Base-by-base conservation (phyloP, 179 eudicot species). In the Heliamphora pulchella region DNA sequence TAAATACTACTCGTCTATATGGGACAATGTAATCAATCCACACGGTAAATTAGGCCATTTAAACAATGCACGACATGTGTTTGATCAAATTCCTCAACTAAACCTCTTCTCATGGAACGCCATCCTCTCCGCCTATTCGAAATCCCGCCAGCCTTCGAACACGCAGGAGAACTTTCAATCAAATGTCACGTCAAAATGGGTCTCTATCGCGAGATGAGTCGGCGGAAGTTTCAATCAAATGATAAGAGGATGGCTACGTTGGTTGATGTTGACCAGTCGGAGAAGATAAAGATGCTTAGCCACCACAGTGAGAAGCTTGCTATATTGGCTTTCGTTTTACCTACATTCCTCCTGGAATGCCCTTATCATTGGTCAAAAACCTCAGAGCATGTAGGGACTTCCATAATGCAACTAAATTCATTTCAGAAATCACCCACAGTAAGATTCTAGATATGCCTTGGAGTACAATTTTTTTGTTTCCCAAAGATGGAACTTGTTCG, bases 251-350 rank as follows among this genome's bases (percentile, higher is more conserved):
- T 78, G 99, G 99, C 47, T 96, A 94, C 85, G 87, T 73, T 89
- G 72, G 98, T 92, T 82, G 88, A 92, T 80, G 94, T 96, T 80
- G 92, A 86, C 70, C 92, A 89, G 53, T 87, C 91, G 2, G 97
- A 94, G 86, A 96, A 96, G 88, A 82, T 90, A 54, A 84, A 87
- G 69, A 82, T 94, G 88, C 91, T 96, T 69, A 94, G 73, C 75
- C 90, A 88, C 84, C 99, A 96, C 75, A 96, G 99, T 55, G 99
- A 96, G 84, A 91, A 92, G 85, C 97, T 96, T 51, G 99, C 99
- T n/a, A n/a, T 66, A 96, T 96, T 85, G 93, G 91, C 48, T 96
- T 94, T 71, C 97, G 99, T 18, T 85, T 96, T 89, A 89, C 91
- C 59, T 92, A 90, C 83, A 79, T 92, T 79, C 97, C 98, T 58